Evolutionary conservation across 1,284 basidiomycete genomes (phyloP).

Genomic region (Tylopilus orsonianus): DNA sequence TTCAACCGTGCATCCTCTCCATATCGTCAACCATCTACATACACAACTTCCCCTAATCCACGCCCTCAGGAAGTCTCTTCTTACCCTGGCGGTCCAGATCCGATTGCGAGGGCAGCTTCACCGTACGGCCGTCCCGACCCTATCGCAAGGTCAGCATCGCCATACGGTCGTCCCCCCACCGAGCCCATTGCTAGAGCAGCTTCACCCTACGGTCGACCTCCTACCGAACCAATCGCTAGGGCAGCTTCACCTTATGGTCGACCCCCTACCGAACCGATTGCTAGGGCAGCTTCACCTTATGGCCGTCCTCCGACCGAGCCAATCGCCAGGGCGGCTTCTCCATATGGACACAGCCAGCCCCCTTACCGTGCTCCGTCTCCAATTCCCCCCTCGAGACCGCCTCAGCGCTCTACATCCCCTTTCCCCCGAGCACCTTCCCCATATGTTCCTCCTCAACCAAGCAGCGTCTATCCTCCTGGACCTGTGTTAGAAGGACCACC

Average conservation of each 20-base stretch:
- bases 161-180: constrained; percentile 21
- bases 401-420: constrained; percentile 35
- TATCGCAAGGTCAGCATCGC: constrained; percentile 24
- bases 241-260: constrained; percentile 30
- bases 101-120: constrained; percentile 30
- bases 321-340: constrained; percentile 28
- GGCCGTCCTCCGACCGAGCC: constrained; percentile 20
- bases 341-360: constrained; percentile 24
- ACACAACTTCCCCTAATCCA: constrained; percentile 31
- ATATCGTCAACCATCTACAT: constrained; percentile 35
- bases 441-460: constrained; percentile 24
- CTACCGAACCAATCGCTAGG: constrained; percentile 24
- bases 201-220: constrained; percentile 35
- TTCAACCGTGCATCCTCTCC: constrained; percentile 30
- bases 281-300: constrained; percentile 20
- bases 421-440: constrained; percentile 39
- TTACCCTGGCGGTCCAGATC: constrained; percentile 34
- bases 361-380: constrained; percentile 33
- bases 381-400: constrained; percentile 28
- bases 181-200: constrained; percentile 29
- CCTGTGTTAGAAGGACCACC: constrained; percentile 55
- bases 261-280: constrained; percentile 13
- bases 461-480: constrained; percentile 47
- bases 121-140: constrained; percentile 29
- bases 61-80: constrained; percentile 35